These are phyloP conservation scores for Euptelea pleiosperma DNA, from an alignment of 164 flowering plant genomes.

Conservation along the genomic window DNA sequence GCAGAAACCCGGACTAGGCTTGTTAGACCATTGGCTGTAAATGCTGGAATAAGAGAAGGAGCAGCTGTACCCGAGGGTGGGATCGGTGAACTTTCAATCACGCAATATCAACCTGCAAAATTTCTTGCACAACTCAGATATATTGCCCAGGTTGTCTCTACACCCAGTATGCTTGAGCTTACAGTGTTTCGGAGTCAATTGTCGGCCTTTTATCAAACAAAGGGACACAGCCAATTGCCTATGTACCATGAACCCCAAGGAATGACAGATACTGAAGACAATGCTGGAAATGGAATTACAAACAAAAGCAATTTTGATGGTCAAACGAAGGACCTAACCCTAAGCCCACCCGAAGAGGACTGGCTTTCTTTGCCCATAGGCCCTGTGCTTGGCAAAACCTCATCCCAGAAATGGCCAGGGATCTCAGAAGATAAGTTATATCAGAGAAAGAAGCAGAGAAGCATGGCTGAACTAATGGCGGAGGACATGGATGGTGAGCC, in stretches of 20 bases:
- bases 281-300: slow-evolving; percentile 1
- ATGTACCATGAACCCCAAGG: slow-evolving; percentile 31
- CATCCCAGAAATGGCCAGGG: slow-evolving; percentile 14
- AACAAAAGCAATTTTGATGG: slow-evolving; percentile 12
- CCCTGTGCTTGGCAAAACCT: slow-evolving; percentile 9
- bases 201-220: slow-evolving; percentile 43
- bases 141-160: slow-evolving; percentile 36
- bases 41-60: slow-evolving; percentile 28
- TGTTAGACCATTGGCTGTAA: slow-evolving; percentile 27
- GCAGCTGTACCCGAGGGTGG: slow-evolving; percentile 27
- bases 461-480: slow-evolving; percentile 25
- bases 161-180: slow-evolving; percentile 39
- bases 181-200: slow-evolving; percentile 35
- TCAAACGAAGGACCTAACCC: slow-evolving; percentile 7
- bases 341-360: slow-evolving; percentile 33
- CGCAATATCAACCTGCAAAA: slow-evolving; percentile 38
- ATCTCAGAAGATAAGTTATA: slow-evolving; percentile 20
- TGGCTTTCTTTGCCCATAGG: slow-evolving; percentile 28
- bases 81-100: slow-evolving; percentile 23
- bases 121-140: slow-evolving; percentile 35
- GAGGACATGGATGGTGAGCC: slow-evolving; percentile 13
- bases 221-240: slow-evolving; percentile 48
- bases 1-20: slow-evolving; percentile 18
- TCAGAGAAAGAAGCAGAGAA: slow-evolving; percentile 50
- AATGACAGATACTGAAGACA: slow-evolving; percentile 29